Evolutionary conservation across 495 filamentous ascomycete species (phyloP), one percentile per base, ranked within the genome.

Genomic region (Hapsidospora chrysogenum): DNA sequence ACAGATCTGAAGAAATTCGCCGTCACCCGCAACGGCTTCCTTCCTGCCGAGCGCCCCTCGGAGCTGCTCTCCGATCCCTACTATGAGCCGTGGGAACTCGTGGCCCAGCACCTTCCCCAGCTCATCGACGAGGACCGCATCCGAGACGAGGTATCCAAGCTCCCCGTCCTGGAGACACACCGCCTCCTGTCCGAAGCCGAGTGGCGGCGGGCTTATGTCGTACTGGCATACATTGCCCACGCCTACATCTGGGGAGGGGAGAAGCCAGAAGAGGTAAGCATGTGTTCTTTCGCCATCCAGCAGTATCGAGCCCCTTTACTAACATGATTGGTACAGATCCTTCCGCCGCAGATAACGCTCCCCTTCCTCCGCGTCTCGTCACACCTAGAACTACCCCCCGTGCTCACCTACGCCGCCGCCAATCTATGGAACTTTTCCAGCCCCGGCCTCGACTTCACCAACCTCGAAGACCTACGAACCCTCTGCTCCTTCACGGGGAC

Each of bases 381-480:
- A n/a, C 66, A 78, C 41, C 71, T 93, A 4, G 78, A 80, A 31
- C 61, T 96, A 5, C 85, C 85, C 3, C 80, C 85, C 1, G 81
- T 94, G 3, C 86, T 87, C 11, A 92, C 86, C 15, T 97, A 93
- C 46, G 79, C 89, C 5, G 79, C 72, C 10, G 67, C 92, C 11
- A 81, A 77, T 41, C 64, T 97, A 15, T 97, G 86, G 85, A 97
- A 97, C 54, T 96, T 78, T 57, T 71, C 70, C 19, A 83, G 84
- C 42, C 48, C 53, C 6, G 62, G 72, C 29, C 67, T 76, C 31
- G 64, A 72, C 21, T 65, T 80, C 20, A 72, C 78, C 46, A 62
- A 71, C 27, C 63, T 92, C 9, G 65, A 80, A 36, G 78, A 84
- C 39, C 58, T 97, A 7, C 62, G 70, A 9, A 80, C 81, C 8